phyloP scores from a whole-genome alignment of 495 filamentous ascomycete genomes.

The Penicillium manginii region DNA sequence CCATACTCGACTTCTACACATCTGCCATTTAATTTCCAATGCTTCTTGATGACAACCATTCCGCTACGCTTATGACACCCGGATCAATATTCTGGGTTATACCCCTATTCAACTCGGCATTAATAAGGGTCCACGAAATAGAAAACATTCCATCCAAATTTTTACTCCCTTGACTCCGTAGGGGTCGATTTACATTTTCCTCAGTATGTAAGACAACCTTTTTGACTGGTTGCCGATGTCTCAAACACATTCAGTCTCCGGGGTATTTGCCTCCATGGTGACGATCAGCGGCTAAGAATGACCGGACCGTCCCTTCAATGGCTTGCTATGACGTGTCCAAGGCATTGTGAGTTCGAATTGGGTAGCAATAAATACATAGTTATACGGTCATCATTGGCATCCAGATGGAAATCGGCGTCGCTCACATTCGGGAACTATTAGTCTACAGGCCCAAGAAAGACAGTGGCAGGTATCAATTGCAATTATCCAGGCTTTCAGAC shows the following conservation, averaged over 20 bases:
- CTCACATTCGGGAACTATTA: background rate
- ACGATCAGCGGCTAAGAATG: conserved; percentile 8
- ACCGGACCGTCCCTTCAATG: background rate
- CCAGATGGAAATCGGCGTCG: background rate
- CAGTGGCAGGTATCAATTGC: background rate
- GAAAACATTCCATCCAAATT: conserved; percentile 22
- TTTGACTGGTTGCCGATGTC: background rate
- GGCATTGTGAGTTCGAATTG: background rate
- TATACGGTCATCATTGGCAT: background rate
- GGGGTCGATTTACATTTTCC: background rate
- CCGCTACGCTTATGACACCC: conserved; percentile 43
- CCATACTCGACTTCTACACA: background rate
- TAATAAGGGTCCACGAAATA: conserved; percentile 37
- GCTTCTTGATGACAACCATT: conserved; percentile 27
- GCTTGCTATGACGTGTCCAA: background rate
- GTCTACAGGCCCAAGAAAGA: background rate
- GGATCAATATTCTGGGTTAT: conserved; percentile 14
- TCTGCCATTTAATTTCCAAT: conserved; percentile 12
- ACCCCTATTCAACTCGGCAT: conserved; percentile 21
- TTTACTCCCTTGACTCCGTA: background rate
- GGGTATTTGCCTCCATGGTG: conserved; percentile 1
- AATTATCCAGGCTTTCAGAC: background rate
- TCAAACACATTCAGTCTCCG: background rate
- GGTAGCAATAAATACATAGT: background rate
- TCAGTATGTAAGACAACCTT: conserved; percentile 12